Evolutionary conservation across 164 flowering plant genomes (phyloP), one percentile per base, ranked within the genome.

Genomic region (Dillenia turbinata): DNA sequence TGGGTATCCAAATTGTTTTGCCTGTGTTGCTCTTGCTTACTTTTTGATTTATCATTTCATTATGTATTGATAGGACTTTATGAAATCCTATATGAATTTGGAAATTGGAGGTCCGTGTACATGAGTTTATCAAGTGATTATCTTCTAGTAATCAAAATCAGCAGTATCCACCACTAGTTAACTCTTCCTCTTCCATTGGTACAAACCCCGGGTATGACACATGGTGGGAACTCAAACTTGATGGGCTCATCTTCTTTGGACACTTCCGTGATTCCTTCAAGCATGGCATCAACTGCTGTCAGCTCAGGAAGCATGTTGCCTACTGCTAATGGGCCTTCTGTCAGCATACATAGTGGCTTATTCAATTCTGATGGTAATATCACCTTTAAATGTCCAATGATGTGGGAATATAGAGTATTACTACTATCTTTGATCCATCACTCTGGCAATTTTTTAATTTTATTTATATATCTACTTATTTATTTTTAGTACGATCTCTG

Each of bases 181-280:
- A 83, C 74, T 71, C 92, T 68, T 80, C 94, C 49, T 72, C 94
- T 63, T 55, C 92, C 9, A 54, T 84, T 71, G 81, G 93, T 59
- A 84, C 96, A 9, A 49, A 95, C 97, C 12, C 99, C 99, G 70
- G 99, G 97, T 55, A 79, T 95, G 78, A 69, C 83, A 49, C 91
- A 81, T 19, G 64, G 70, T 66, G 84, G 88, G 49, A 83, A 72
- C 73, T 67, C 92, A 53, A 82, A 68, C 61, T 43, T 81, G 56
- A 71, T 71, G 73, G 77, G 60, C 17, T n/a, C 86, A 58, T 75
- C 96, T 47, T 75, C 91, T 56, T 66, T 71, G 45, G 87, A 83
- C 73, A 70, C 77, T 59, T 72, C 85, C 9, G 56, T 84, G 75
- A 70, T 73, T 62, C 57, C 82, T 63, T 49, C 70, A 12, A 73